A percentile compares a stretch with the other conserved stretches of the same genome.
phyloP scores from a whole-genome alignment of 2,329 filamentous ascomycete genomes.

The Rosellinia necatrix region DNA sequence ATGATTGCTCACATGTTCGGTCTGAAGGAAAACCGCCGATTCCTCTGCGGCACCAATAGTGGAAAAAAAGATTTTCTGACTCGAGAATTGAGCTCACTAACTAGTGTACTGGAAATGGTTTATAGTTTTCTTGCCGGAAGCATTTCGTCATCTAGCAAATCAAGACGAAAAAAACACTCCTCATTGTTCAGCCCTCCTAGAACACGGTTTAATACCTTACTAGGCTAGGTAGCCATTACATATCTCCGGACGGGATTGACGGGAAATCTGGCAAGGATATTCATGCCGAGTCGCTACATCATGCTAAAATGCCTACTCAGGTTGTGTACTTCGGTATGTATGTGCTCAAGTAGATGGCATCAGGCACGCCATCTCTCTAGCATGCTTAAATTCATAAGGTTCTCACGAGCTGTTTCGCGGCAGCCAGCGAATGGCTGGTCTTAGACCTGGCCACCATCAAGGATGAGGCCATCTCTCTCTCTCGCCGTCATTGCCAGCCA shows the following conservation, averaged over 20 bases:
- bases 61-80: slow-evolving; percentile 1
- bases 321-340: no score
- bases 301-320: no score
- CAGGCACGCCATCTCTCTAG: not conserved
- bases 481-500: no score
- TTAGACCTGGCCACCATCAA: slow-evolving; percentile 16
- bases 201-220: not conserved
- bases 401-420: slow-evolving; percentile 3
- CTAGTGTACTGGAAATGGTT: no score
- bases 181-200: not conserved
- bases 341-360: not conserved
- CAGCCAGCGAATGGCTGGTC: slow-evolving; percentile 10
- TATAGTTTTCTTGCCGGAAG: no score
- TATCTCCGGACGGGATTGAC: not conserved
- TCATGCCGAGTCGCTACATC: no score
- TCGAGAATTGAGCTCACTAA: no score
- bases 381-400: not conserved
- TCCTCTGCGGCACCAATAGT: not conserved
- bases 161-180: not conserved
- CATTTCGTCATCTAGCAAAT: no score
- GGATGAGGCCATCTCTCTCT: no score
- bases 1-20: slow-evolving; percentile 2
- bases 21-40: not conserved
- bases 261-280: no score
- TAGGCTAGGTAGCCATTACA: not conserved